A percentile compares a stretch with the other conserved stretches of the same genome.
phyloP scores from a whole-genome alignment of 2,329 filamentous ascomycete genomes.

The Colletotrichum salicis region DNA sequence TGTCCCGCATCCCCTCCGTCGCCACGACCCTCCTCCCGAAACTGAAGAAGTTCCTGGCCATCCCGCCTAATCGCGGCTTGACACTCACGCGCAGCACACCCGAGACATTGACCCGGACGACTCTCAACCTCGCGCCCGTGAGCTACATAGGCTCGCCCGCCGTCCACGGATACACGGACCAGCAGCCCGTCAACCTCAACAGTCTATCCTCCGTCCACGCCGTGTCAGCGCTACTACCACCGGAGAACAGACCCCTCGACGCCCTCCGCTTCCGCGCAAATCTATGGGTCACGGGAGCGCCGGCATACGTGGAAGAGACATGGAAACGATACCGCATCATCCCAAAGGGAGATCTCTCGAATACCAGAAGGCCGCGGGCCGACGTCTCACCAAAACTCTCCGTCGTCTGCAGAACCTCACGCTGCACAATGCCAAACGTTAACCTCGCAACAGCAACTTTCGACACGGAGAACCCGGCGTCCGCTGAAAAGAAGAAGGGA shows the following conservation, averaged over 20 bases:
- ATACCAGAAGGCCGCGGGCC: not conserved
- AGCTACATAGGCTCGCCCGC: constrained; percentile 36
- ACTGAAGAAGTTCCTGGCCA: constrained; percentile 33
- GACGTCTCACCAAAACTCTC: constrained; percentile 29
- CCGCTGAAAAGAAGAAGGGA: constrained; percentile 32
- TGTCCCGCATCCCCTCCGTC: constrained; percentile 31
- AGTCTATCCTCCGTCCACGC: constrained; percentile 38
- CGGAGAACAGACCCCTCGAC: constrained; percentile 34
- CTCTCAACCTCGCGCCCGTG: constrained; percentile 36
- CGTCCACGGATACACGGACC: constrained; percentile 38
- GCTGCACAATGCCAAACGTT: constrained; percentile 38
- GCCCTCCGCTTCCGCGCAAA: constrained; percentile 38
- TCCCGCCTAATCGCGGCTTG: constrained; percentile 21
- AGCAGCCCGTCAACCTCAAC: constrained; percentile 38
- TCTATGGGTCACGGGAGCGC: constrained; percentile 34
- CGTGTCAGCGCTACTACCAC: constrained; percentile 32
- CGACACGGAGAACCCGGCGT: constrained; percentile 12
- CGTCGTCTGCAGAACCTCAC: constrained; percentile 36
- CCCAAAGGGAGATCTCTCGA: not conserved
- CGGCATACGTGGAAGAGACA: constrained; percentile 35
- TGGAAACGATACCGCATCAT: constrained; percentile 36
- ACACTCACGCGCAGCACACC: constrained; percentile 33
- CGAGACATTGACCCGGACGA: constrained; percentile 31
- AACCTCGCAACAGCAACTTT: constrained; percentile 27
- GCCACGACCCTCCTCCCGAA: constrained; percentile 30